These are phyloP conservation scores for Naganishia liquefaciens DNA, from an alignment of 1,284 basidiomycete species.

Conservation along the genomic window DNA sequence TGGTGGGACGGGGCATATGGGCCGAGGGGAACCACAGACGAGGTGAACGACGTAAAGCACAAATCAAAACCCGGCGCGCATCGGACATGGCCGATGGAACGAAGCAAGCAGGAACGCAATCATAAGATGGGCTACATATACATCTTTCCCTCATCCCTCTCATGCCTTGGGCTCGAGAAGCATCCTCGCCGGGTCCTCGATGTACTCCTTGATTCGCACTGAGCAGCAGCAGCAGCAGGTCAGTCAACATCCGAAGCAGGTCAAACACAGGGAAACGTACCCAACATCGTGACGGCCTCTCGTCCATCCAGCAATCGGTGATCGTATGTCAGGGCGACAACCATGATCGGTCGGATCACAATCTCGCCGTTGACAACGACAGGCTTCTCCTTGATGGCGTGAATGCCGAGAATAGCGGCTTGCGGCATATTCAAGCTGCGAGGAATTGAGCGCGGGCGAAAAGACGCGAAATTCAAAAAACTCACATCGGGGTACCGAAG, in stretches of 20 bases:
- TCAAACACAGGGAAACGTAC: constrained; percentile 58
- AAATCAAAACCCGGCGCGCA: no score
- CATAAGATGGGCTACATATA: no score
- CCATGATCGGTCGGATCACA: constrained; percentile 95
- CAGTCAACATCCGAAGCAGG: neutral
- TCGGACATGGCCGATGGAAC: no score
- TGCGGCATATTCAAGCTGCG: constrained; percentile 87
- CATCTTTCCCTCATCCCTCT: neutral
- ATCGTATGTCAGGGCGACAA: constrained; percentile 92
- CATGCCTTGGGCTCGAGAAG: constrained; percentile 42
- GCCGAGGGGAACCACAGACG: neutral
- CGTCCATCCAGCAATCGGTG: constrained; percentile 93
- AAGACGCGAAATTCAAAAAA: neutral
- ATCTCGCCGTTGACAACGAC: constrained; percentile 93
- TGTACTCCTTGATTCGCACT: constrained; percentile 71
- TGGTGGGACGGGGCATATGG: neutral
- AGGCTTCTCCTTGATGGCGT: constrained; percentile 90
- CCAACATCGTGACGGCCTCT: constrained; percentile 96
- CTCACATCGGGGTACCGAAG: constrained; percentile 84
- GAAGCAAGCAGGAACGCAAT: no score
- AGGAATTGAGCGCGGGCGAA: neutral
- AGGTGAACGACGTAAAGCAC: neutral
- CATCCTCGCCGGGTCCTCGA: constrained; percentile 69
- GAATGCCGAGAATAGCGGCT: constrained; percentile 94
- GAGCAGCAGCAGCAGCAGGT: constrained; percentile 32